Evolutionary conservation across 1,284 basidiomycete genomes (phyloP).

Genomic region (Malassezia obtusa): DNA sequence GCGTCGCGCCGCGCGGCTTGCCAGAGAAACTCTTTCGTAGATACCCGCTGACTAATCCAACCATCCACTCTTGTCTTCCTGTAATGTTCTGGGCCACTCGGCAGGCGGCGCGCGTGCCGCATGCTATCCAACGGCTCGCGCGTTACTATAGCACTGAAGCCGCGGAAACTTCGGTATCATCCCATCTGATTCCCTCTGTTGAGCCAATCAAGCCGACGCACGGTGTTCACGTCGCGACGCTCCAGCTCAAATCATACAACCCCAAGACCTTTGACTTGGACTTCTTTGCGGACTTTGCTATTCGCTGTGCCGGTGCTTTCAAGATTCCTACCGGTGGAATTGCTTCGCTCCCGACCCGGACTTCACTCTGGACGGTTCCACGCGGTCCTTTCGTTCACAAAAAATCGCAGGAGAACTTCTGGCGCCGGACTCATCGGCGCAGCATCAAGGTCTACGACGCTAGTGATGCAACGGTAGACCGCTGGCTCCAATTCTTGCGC

Average conservation of each 20-base stretch:
- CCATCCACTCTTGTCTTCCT: background rate
- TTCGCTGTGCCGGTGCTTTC: conserved; percentile 71
- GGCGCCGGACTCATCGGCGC: conserved; percentile 70
- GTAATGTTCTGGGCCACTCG: background rate
- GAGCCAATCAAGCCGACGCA: conserved; percentile 51
- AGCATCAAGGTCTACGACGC: conserved; percentile 85
- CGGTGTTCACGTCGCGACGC: conserved; percentile 66
- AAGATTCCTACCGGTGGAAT: conserved; percentile 69
- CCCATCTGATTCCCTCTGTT: background rate
- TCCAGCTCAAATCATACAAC: conserved; percentile 70
- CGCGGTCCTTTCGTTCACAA: conserved; percentile 84
- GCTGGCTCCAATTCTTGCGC: conserved; percentile 71
- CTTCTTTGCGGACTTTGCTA: conserved; percentile 73
- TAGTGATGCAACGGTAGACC: conserved; percentile 65
- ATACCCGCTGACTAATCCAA: conserved; percentile 3
- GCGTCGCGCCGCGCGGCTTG: conserved; percentile 3
- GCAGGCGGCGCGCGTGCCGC: background rate
- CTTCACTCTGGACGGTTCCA: conserved; percentile 74
- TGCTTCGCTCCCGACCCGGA: conserved; percentile 64
- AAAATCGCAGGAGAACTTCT: conserved; percentile 92
- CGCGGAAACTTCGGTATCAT: background rate
- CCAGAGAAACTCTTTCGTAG: conserved; percentile 1
- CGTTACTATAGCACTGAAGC: background rate
- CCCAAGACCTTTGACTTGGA: conserved; percentile 55
- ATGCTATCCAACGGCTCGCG: background rate